Evolutionary conservation across 768 basidiomycete species (phyloP).

Genomic region (Amanita pseudoporphyria): DNA sequence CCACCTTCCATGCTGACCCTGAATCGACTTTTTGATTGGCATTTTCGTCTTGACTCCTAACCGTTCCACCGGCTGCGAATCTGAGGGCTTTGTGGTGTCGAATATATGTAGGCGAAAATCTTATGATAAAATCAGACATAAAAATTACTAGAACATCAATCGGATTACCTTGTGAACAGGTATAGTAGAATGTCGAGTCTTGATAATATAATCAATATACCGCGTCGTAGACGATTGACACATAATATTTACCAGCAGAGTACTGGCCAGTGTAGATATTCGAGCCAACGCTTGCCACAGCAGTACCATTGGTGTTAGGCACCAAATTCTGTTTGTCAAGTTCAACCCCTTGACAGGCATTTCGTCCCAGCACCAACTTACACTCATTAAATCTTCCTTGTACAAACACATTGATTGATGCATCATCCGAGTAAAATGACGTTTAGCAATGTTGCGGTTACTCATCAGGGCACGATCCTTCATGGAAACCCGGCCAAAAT

Average conservation of each 20-base stretch:
- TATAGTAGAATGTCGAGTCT: constrained; percentile 92
- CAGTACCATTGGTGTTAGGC: constrained; percentile 73
- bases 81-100: constrained; percentile 50
- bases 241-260: constrained; percentile 43
- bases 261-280: constrained; percentile 86
- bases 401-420: constrained; percentile 22
- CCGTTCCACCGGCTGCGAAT: constrained; percentile 15
- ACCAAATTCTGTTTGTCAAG: constrained; percentile 43
- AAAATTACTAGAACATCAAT: background rate
- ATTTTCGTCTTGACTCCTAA: constrained; percentile 30
- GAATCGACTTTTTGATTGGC: constrained; percentile 51
- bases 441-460: constrained; percentile 37
- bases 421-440: constrained; percentile 33
- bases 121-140: constrained; percentile 15
- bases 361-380: constrained; percentile 22
- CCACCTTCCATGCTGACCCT: constrained; percentile 75
- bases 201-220: constrained; percentile 6
- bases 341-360: constrained; percentile 4
- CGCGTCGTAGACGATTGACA: background rate
- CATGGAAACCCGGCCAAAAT: constrained; percentile 61
- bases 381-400: constrained; percentile 48
- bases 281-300: constrained; percentile 60
- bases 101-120: constrained; percentile 90
- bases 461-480: constrained; percentile 36
- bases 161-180: constrained; percentile 69